Percentiles rank a stretch among this genome's conserved stretches.
Evolutionary conservation across 2,329 filamentous ascomycete species (phyloP).

Genomic region (Grosmannia serpens): DNA sequence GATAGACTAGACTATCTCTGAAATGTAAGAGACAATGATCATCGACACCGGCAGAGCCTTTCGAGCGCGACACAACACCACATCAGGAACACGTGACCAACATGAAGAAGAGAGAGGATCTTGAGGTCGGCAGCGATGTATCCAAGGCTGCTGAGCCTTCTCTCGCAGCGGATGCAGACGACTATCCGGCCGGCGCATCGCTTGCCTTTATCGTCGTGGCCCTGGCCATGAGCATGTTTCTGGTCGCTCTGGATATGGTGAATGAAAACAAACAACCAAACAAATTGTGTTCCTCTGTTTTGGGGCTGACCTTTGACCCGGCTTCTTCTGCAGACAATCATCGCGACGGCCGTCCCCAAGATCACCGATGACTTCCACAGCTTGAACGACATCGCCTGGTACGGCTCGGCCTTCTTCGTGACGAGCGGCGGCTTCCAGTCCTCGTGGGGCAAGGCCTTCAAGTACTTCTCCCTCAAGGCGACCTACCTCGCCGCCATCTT

Average conservation of each 20-base stretch:
- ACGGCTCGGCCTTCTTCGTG: slow-evolving; percentile 31
- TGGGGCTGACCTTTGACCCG: background rate
- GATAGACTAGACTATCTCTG: background rate
- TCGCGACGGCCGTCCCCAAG: slow-evolving; percentile 22
- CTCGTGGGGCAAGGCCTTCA: background rate
- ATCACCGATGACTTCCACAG: slow-evolving; percentile 4
- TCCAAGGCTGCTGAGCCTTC: background rate
- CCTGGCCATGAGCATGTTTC: background rate
- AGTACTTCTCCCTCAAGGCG: slow-evolving; percentile 29
- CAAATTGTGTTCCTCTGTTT: too few species aligned
- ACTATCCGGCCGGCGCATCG: background rate
- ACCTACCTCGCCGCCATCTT: slow-evolving; percentile 21
- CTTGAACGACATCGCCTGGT: slow-evolving; percentile 22
- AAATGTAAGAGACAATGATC: background rate
- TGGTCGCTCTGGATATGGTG: background rate
- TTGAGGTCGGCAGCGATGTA: background rate
- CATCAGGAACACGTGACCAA: background rate
- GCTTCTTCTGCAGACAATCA: slow-evolving; percentile 24
- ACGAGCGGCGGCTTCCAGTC: slow-evolving; percentile 22
- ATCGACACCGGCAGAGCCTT: background rate
- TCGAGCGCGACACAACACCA: background rate
- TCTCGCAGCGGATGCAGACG: background rate
- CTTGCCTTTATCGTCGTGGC: background rate
- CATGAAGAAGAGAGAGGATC: background rate
- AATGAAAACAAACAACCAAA: background rate